Evolutionary conservation across 2,329 filamentous ascomycete species (phyloP).

Genomic region (Trichophaea hybrida): DNA sequence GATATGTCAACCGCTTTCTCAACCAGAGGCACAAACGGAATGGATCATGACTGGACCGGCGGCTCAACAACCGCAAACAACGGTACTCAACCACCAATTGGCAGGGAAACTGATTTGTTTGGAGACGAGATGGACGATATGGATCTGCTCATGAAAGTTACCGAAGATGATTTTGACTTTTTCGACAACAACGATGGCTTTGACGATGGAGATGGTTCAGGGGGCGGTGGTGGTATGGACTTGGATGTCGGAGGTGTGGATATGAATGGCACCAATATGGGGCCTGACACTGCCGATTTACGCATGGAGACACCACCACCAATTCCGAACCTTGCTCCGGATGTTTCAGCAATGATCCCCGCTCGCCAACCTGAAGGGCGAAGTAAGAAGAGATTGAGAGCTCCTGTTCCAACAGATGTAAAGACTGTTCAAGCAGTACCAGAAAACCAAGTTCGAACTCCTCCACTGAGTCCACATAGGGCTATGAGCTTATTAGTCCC

Average conservation of each 20-base stretch:
- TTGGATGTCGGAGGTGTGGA: neutral
- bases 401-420: neutral
- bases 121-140: conserved; percentile 21
- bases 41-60: conserved; percentile 19
- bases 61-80: neutral
- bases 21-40: conserved; percentile 3
- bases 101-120: conserved; percentile 16
- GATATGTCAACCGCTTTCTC: neutral
- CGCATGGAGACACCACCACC: conserved; percentile 12
- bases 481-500: conserved; percentile 26
- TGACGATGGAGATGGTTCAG: conserved; percentile 1
- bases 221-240: neutral
- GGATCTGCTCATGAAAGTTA: conserved; percentile 16
- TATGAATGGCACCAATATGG: neutral
- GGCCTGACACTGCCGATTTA: conserved; percentile 9
- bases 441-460: conserved; percentile 25
- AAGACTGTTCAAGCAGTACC: conserved; percentile 10
- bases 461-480: conserved; percentile 25
- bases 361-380: neutral
- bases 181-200: conserved; percentile 18
- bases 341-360: neutral
- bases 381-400: neutral
- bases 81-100: neutral
- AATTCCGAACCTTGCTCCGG: neutral
- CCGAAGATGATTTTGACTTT: conserved; percentile 23